phyloP scores from a whole-genome alignment of 768 basidiomycete genomes.

The Holtermanniella nyarrowii region DNA sequence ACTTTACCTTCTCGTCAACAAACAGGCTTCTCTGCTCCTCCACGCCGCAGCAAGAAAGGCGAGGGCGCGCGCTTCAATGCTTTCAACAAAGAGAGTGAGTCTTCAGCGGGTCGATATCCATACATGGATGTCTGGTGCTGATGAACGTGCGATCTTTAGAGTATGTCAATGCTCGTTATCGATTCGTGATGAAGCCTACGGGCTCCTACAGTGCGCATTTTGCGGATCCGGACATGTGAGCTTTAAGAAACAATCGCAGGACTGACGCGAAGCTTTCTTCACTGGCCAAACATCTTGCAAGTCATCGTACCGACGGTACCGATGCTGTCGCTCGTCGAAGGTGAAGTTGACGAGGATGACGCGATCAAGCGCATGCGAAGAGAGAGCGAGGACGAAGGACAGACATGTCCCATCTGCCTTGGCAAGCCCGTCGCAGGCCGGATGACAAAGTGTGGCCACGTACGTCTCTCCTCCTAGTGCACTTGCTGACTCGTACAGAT shows the following conservation, averaged over 20 bases:
- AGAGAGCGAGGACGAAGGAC: slow-evolving; percentile 45
- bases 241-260: slow-evolving; percentile 19
- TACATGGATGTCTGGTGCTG: too few relatives aligned
- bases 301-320: slow-evolving; percentile 80
- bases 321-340: slow-evolving; percentile 55
- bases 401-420: slow-evolving; percentile 87
- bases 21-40: slow-evolving; percentile 35
- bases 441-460: slow-evolving; percentile 90
- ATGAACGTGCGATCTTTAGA: slow-evolving; percentile 45
- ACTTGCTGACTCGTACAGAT: slow-evolving; percentile 48
- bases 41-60: slow-evolving; percentile 64
- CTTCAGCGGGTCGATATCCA: background rate
- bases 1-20: slow-evolving; percentile 73
- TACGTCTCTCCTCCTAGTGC: slow-evolving; percentile 45
- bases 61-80: slow-evolving; percentile 51
- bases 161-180: slow-evolving; percentile 91
- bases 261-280: slow-evolving; percentile 60
- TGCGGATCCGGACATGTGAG: slow-evolving; percentile 92
- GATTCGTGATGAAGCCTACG: slow-evolving; percentile 84
- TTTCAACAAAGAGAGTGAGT: slow-evolving; percentile 89
- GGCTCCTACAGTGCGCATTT: slow-evolving; percentile 89
- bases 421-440: slow-evolving; percentile 78
- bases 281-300: slow-evolving; percentile 93
- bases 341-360: slow-evolving; percentile 23
- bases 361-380: slow-evolving; percentile 2